Base-by-base conservation (phyloP, 352 stramenopile species). In the Pythium brassicae region DNA sequence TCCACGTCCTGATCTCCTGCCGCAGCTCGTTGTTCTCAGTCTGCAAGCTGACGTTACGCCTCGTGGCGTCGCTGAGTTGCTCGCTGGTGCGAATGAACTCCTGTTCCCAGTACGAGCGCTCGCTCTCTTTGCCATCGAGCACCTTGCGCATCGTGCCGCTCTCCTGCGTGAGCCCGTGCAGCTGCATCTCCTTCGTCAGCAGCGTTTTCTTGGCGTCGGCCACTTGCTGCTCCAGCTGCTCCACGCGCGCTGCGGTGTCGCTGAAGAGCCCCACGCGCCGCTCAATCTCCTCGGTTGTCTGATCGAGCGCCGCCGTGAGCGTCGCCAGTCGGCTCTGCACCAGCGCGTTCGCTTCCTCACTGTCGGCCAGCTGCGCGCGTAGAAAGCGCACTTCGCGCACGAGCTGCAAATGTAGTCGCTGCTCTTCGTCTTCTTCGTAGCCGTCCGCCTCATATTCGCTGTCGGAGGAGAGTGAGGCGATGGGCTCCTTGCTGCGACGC, bases 141-240 rank as follows among this genome's bases (percentile, higher is more conserved):
- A 49, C 47, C 19, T 48, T 59, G 48, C 71, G 59, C 12, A 84
- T 61, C 19, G 57, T 57, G 22, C 55, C 59, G 22, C 63, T 53
- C 34, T 76, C 63, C 59, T 86, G 69, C 17, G 58, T 49, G 29
- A 77, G 66, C 12, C 84, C 75, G 43, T 86, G 69, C 42, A 82
- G 59, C 27, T 80, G 69, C 75, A 89, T 87, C 53, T 89, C 76
- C 27, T 65, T 69, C 27, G 68, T 83, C 46, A 87, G 64, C n/a
- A 86, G 35, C 12, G 66, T 61, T 47, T 77, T 72, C 57, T 78
- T 82, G 17, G 68, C 72, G n/a, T 83, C 67, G 0, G 52, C 57
- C 14, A 76, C 57, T 15, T 76, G 72, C 15, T 47, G 40, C 53
- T 88, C 74, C 19, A 78, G 55, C 5, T 34, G 57, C 44, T 77